Evolutionary conservation across 2,329 filamentous ascomycete genomes (phyloP), one percentile per base, ranked within the genome.

Genomic region (Claviceps africana): DNA sequence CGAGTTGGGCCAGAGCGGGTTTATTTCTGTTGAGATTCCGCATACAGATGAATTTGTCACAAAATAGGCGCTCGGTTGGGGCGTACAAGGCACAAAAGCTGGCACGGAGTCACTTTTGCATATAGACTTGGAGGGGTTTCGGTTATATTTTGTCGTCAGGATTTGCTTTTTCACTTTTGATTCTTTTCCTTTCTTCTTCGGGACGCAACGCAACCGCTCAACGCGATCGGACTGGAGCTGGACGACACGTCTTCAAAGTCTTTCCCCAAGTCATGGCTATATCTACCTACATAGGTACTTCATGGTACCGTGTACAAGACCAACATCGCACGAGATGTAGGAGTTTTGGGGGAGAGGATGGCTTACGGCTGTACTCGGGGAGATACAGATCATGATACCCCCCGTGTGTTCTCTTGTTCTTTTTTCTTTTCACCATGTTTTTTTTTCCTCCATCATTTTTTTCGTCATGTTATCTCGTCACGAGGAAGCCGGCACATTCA

Each of bases 331-430:
- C 54, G 49, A 49, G 46, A 53, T 53, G 54, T 4, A 57, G 53
- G 47, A 51, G 54, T 55, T 52, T 58, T 54, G 56, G 54, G 55
- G 53, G 47, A 55, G 55, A 58, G 21, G 13, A 39, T 39, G 33
- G 56, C 57, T 58, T 60, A 62, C 61, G 63, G 61, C 63, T 60
- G 63, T 61, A 60, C 63, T 64, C 59, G 60, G 59, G 57, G 62
- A 53, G 55, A 47, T 59, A 56, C n/a, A 3, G 31, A 59, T 59
- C 56, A 66, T 59, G 64, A 66, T 64, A 65, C 63, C 61, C 60
- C 28, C 15, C 2, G 2, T 2, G 6, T 42, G 21, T 42, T n/a
- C 4, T 39, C 10, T 22, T 47, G n/a, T 52, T 52, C 43, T 37
- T 31, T 43, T 9, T 17, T 45, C 17, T 19, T 44, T 33, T 9